A percentile compares a stretch with the other conserved stretches of the same genome.
phyloP scores from a whole-genome alignment of 768 basidiomycete genomes.

The Asterophora parasitica region DNA sequence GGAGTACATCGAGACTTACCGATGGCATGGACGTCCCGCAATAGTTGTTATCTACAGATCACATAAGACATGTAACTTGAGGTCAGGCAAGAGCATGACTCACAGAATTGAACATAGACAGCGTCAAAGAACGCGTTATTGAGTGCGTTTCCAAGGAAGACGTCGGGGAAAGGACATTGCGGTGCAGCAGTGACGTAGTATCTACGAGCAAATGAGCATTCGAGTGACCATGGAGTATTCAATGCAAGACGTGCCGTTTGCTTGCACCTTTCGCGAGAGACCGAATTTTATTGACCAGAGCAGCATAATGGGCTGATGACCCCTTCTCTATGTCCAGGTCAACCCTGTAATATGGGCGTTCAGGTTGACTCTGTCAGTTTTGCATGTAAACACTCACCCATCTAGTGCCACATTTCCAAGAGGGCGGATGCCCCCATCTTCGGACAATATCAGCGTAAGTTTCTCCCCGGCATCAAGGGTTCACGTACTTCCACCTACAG shows the following conservation, averaged over 20 bases:
- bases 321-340: slow-evolving; percentile 75
- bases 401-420: slow-evolving; percentile 67
- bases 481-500: slow-evolving; percentile 28
- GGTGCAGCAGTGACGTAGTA: slow-evolving; percentile 63
- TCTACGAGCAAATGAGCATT: slow-evolving; percentile 22
- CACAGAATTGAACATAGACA: slow-evolving; percentile 68
- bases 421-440: slow-evolving; percentile 46
- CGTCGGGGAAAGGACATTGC: slow-evolving; percentile 69
- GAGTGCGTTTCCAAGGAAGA: slow-evolving; percentile 52
- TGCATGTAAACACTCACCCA: slow-evolving; percentile 39
- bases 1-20: slow-evolving; percentile 19
- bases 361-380: background rate
- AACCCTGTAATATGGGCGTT: slow-evolving; percentile 28
- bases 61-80: slow-evolving; percentile 2
- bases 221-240: background rate
- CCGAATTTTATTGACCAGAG: slow-evolving; percentile 49
- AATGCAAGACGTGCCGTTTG: slow-evolving; percentile 38
- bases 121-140: slow-evolving; percentile 63
- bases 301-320: slow-evolving; percentile 40
- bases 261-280: slow-evolving; percentile 40
- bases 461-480: background rate
- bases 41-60: slow-evolving; percentile 45
- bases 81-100: slow-evolving; percentile 12
- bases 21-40: slow-evolving; percentile 40
- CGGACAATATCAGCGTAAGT: background rate